Conservation (phyloP, 2,329 filamentous ascomycete genomes). For the Pyrenochaeta sp. region DNA sequence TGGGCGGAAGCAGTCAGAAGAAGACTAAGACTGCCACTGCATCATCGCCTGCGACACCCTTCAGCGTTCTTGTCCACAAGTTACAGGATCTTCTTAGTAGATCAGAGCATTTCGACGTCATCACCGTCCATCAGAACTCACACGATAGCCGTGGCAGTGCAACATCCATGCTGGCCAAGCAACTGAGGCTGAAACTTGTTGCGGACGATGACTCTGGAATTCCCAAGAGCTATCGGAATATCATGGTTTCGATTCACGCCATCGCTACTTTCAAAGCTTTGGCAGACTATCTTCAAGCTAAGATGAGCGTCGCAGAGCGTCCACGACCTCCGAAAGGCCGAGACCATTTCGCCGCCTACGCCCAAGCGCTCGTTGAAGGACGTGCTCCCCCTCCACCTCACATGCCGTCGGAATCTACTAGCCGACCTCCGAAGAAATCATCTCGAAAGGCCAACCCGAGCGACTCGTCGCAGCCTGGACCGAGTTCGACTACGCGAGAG, state of each 20-base stretch:
- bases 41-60: conserved; percentile 79
- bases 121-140: conserved; percentile 92
- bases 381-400: conserved; percentile 47
- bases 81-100: conserved; percentile 94
- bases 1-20: conserved; percentile 71
- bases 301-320: conserved; percentile 80
- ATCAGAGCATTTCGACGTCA: conserved; percentile 96
- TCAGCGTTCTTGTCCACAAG: conserved; percentile 91
- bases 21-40: conserved; percentile 70
- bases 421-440: conserved; percentile 37
- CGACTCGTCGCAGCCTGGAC: conserved; percentile 55
- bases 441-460: conserved; percentile 44
- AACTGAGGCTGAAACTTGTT: conserved; percentile 85
- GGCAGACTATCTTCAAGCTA: conserved; percentile 91
- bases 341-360: conserved; percentile 76
- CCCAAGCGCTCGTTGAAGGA: conserved; percentile 68
- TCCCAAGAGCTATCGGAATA: conserved; percentile 84
- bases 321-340: conserved; percentile 66
- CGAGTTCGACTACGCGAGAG: conserved; percentile 60
- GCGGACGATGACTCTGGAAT: conserved; percentile 93
- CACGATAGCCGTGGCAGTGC: conserved; percentile 91
- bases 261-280: conserved; percentile 97
- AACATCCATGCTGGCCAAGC: conserved; percentile 94
- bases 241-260: conserved; percentile 98
- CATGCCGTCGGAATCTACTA: conserved; percentile 43